Base-by-base conservation (phyloP, 2,329 filamentous ascomycete genomes). In the Penicillium sclerotigenum region DNA sequence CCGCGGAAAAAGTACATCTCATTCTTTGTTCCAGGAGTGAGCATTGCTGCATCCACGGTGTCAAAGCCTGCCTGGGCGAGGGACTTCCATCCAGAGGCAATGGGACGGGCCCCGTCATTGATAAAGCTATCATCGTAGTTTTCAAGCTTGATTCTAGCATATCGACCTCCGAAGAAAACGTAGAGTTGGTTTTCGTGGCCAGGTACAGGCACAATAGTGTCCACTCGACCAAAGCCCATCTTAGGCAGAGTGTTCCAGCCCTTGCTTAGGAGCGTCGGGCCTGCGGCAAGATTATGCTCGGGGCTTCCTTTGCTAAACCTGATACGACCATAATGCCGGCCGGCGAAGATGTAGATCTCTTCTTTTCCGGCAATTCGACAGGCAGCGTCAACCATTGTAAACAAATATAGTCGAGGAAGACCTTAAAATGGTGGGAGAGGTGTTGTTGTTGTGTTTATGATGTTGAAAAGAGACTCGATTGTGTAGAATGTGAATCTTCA, bases 301-400 rank as follows among this genome's bases (percentile, higher is more conserved):
- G 37, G 36, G 14, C 16, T 7, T 14, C 18, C 26, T 5, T 38
- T n/a, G 26, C 13, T 24, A 10, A 50, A n/a, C 1, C 18, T 42
- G 36, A 50, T 1, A 5, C 47, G 47, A n/a, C 47, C 36, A 18
- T 50, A 50, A 13, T 50, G n/a, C 1, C 47, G 47, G 47, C 47
- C 47, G 7, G 47, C 20, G 37, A 50, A 41, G 36, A 50, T 26
- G 5, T 34, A 50, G 20, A 41, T n/a, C 26, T 50, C 47, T 5
- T 50, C 22, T 28, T 50, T 50, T 29, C 37, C 37, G n/a, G 47
- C 6, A 33, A 50, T 41, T 3, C 47, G 37, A 11, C 20, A 50
- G 28, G 47, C 47, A 6, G 47, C 47, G 28, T 50, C 47, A 33
- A 50, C 47, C 47, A 50, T 50, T 50, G n/a, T 42, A n/a, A 16